A percentile compares a stretch with the other conserved stretches of the same genome.
phyloP scores from a whole-genome alignment of 805 yeast species.

The Komagataella pastoris region DNA sequence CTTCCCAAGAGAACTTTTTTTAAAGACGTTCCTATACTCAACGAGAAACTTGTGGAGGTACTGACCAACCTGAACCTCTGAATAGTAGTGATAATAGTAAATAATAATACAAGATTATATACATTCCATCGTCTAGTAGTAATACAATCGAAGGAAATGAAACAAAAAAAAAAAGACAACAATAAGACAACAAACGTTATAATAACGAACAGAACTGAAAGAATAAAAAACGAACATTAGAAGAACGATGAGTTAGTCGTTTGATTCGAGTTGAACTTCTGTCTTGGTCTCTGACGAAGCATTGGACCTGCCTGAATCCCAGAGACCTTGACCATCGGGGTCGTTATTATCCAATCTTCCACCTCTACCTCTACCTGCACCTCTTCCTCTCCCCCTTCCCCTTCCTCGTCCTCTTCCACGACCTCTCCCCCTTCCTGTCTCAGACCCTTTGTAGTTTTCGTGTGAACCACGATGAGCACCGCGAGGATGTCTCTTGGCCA shows the following conservation, averaged over 20 bases:
- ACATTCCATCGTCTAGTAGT: background rate
- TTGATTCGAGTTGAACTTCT: background rate
- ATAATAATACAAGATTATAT: background rate
- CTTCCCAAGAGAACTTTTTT: conserved; percentile 31
- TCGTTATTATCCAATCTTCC: background rate
- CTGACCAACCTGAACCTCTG: background rate
- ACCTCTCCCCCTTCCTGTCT: conserved; percentile 8
- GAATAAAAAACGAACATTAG: background rate
- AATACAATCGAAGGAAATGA: background rate
- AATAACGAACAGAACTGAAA: background rate
- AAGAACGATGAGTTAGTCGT: background rate
- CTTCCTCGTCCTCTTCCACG: background rate
- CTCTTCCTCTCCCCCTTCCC: conserved; percentile 1
- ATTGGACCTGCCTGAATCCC: background rate
- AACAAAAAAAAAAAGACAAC: background rate
- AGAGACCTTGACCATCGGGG: background rate
- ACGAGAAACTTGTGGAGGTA: background rate
- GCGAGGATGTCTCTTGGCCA: conserved; percentile 4
- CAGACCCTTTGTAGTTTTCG: conserved; percentile 30
- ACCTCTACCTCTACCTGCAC: background rate
- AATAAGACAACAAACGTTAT: background rate
- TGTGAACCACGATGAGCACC: conserved; percentile 21
- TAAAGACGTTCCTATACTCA: background rate
- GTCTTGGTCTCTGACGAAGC: background rate
- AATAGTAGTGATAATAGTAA: background rate